phyloP scores from a whole-genome alignment of 1,284 basidiomycete genomes.

The Heliocybe sulcata region DNA sequence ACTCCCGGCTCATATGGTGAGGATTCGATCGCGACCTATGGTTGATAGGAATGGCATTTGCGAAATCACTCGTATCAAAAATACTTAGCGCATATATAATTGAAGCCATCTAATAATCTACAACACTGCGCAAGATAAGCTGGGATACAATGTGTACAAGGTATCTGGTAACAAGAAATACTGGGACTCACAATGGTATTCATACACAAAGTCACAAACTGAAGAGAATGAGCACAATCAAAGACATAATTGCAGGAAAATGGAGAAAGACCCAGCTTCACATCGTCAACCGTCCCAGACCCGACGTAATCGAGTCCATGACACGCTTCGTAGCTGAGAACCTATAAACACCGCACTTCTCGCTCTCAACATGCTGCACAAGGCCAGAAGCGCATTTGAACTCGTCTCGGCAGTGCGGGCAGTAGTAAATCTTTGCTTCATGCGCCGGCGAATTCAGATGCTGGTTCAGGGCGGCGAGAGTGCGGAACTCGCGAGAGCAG shows the following conservation, averaged over 20 bases:
- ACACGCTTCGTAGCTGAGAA: background rate
- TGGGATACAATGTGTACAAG: too few species aligned
- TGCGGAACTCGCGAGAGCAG: conserved; percentile 58
- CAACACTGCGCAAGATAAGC: too few species aligned
- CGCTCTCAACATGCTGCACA: conserved; percentile 1
- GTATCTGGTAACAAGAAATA: too few species aligned
- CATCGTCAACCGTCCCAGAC: background rate
- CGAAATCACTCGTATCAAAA: too few species aligned
- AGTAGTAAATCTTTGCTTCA: background rate
- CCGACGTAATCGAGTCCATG: background rate
- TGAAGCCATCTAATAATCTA: too few species aligned
- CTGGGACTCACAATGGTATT: too few species aligned
- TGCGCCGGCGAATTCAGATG: conserved; percentile 95
- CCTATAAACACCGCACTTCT: background rate
- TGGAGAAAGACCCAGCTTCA: background rate
- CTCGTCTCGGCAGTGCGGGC: background rate
- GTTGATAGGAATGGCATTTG: too few species aligned
- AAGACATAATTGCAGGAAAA: too few species aligned
- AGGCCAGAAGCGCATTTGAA: background rate
- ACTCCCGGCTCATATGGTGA: too few species aligned
- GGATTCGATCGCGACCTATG: background rate
- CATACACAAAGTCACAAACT: too few species aligned
- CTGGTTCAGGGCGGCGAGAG: conserved; percentile 79
- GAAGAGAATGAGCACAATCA: too few species aligned
- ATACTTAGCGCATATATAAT: too few species aligned